These are phyloP conservation scores for Debaryomyces fabryi DNA, from an alignment of 1,139 yeast genomes.

Conservation along the genomic window DNA sequence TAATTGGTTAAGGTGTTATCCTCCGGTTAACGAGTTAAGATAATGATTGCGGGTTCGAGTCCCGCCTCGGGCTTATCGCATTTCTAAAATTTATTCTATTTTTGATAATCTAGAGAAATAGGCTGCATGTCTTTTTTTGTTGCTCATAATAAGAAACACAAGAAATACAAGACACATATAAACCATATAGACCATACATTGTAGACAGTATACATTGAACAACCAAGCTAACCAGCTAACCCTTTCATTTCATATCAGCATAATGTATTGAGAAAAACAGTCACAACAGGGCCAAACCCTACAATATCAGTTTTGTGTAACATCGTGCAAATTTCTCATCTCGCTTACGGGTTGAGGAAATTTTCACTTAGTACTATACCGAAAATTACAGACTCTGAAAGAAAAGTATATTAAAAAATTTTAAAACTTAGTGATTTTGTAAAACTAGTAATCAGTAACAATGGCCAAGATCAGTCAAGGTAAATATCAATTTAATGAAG, in stretches of 20 bases:
- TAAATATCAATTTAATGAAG: constrained; percentile 28
- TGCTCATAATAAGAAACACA: neutral
- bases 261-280: neutral
- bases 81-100: constrained; percentile 8
- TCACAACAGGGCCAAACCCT: constrained; percentile 27
- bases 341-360: constrained; percentile 12
- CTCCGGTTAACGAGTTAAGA: constrained; percentile 43
- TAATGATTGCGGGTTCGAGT: constrained; percentile 62
- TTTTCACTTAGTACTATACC: constrained; percentile 12
- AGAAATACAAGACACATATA: too few species aligned
- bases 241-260: too few species aligned
- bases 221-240: neutral
- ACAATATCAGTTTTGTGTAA: constrained; percentile 9
- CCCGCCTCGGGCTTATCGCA: constrained; percentile 52
- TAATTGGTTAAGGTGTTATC: constrained; percentile 58
- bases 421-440: constrained; percentile 11
- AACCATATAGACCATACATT: neutral
- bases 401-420: constrained; percentile 8
- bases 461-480: constrained; percentile 71
- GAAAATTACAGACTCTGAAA: constrained; percentile 9
- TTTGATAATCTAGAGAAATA: constrained; percentile 4
- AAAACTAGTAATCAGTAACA: constrained; percentile 27
- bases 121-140: neutral
- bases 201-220: neutral
- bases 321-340: constrained; percentile 5